Conservation (phyloP, 2,329 filamentous ascomycete species). For the Camptophora hylomeconis region DNA sequence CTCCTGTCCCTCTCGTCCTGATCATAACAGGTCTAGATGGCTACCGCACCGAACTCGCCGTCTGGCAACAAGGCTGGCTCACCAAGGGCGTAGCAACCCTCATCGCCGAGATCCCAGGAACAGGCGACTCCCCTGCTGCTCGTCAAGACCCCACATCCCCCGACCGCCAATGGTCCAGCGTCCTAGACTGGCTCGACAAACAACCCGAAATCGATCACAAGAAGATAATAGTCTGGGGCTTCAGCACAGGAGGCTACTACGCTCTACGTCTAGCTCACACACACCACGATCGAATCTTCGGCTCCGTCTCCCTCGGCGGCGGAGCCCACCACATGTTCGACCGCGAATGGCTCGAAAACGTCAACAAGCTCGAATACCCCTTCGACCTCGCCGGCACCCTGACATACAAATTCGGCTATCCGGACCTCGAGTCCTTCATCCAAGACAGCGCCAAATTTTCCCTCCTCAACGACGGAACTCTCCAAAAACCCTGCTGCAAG, state of each 20-base stretch:
- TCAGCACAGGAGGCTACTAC: constrained; percentile 46
- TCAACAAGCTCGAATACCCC: constrained; percentile 46
- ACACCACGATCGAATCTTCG: constrained; percentile 37
- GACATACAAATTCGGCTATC: constrained; percentile 36
- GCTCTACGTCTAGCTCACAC: constrained; percentile 45
- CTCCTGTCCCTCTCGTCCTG: constrained; percentile 38
- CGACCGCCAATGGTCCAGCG: constrained; percentile 40
- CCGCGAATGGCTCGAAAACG: constrained; percentile 38
- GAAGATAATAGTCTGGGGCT: constrained; percentile 41
- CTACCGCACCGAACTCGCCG: constrained; percentile 39
- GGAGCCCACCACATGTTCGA: constrained; percentile 48
- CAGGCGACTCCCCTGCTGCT: constrained; percentile 55
- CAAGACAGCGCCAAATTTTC: constrained; percentile 39
- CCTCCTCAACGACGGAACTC: constrained; percentile 40
- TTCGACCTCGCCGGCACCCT: constrained; percentile 42
- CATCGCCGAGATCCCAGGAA: constrained; percentile 53
- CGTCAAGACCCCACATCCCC: constrained; percentile 44
- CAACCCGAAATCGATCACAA: constrained; percentile 35
- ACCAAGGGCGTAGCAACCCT: constrained; percentile 40
- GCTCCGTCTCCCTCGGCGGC: constrained; percentile 41
- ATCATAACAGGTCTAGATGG: constrained; percentile 48
- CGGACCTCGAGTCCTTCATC: constrained; percentile 33
- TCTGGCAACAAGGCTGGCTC: constrained; percentile 16
- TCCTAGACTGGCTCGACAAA: constrained; percentile 41
- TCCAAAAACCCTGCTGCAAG: constrained; percentile 36